These are phyloP conservation scores for Aureobasidium zeae DNA, from an alignment of 2,329 filamentous ascomycete species.

Conservation along the genomic window DNA sequence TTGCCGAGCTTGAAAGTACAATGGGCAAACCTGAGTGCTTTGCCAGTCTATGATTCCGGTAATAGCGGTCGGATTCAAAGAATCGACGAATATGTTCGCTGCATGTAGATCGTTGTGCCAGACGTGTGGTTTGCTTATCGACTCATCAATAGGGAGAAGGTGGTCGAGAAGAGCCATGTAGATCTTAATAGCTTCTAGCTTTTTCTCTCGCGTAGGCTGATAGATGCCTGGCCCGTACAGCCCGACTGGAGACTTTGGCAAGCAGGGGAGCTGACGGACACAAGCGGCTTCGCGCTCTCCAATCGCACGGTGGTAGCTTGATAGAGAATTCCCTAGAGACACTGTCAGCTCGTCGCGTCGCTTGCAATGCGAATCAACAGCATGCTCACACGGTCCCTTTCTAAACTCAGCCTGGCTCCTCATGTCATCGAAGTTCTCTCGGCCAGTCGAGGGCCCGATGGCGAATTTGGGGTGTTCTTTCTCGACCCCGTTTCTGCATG, in stretches of 20 bases:
- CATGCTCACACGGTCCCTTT: slow-evolving; percentile 31
- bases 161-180: slow-evolving; percentile 26
- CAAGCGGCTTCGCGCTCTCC: slow-evolving; percentile 28
- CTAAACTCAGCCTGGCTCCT: slow-evolving; percentile 26
- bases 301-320: slow-evolving; percentile 28
- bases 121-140: slow-evolving; percentile 7
- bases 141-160: slow-evolving; percentile 14
- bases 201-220: slow-evolving; percentile 27
- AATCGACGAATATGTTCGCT: slow-evolving; percentile 32
- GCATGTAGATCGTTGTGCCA: slow-evolving; percentile 34
- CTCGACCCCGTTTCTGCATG: not conserved
- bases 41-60: slow-evolving; percentile 32
- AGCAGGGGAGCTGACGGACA: slow-evolving; percentile 23
- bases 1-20: slow-evolving; percentile 29
- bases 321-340: slow-evolving; percentile 24
- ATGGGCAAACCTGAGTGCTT: slow-evolving; percentile 27
- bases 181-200: slow-evolving; percentile 25
- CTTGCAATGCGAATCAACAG: slow-evolving; percentile 1
- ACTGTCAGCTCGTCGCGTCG: slow-evolving; percentile 19
- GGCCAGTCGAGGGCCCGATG: slow-evolving; percentile 31
- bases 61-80: slow-evolving; percentile 25
- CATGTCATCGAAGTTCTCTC: slow-evolving; percentile 27
- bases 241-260: slow-evolving; percentile 27
- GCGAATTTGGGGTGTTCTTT: slow-evolving; percentile 26
- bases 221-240: slow-evolving; percentile 33